Conservation (phyloP, 768 basidiomycete species). For the Harrya chromipes region DNA sequence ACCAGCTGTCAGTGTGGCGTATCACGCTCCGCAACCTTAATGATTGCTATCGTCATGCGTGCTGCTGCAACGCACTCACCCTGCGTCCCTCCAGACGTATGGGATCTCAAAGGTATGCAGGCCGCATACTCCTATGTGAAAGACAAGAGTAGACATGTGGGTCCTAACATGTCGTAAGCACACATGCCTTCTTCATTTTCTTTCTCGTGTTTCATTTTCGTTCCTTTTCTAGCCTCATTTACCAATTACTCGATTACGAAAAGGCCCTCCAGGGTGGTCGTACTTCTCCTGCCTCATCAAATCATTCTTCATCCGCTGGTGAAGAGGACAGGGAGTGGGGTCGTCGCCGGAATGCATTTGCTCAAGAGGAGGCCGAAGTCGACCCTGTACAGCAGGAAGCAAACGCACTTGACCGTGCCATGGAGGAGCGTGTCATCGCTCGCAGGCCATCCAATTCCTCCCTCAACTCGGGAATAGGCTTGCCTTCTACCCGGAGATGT, state of each 20-base stretch:
- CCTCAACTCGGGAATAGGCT: slow-evolving; percentile 58
- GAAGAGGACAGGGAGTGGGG: slow-evolving; percentile 83
- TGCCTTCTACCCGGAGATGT: slow-evolving; percentile 63
- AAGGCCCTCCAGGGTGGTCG: slow-evolving; percentile 57
- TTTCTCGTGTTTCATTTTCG: slow-evolving; percentile 21
- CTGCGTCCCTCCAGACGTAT: slow-evolving; percentile 68
- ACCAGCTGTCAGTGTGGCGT: slow-evolving; percentile 93
- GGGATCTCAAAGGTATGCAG: slow-evolving; percentile 84
- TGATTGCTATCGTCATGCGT: slow-evolving; percentile 91
- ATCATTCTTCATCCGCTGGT: slow-evolving; percentile 48
- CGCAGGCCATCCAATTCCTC: slow-evolving; percentile 72
- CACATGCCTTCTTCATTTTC: slow-evolving; percentile 21
- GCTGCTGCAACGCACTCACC: slow-evolving; percentile 72
- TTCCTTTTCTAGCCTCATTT: slow-evolving; percentile 66
- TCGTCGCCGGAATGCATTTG: slow-evolving; percentile 56
- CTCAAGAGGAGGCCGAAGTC: slow-evolving; percentile 46
- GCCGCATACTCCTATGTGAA: slow-evolving; percentile 88
- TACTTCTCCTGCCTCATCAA: slow-evolving; percentile 51
- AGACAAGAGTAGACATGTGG: slow-evolving; percentile 81
- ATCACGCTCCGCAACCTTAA: slow-evolving; percentile 84
- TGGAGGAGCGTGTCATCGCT: slow-evolving; percentile 78
- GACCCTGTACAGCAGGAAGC: slow-evolving; percentile 70
- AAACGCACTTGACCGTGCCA: slow-evolving; percentile 79
- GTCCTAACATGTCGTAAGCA: slow-evolving; percentile 93
- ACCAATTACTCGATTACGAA: slow-evolving; percentile 91